Evolutionary conservation across 495 filamentous ascomycete species (phyloP), one percentile per base, ranked within the genome.

Genomic region (Aspergillus sclerotiicarbonarius): DNA sequence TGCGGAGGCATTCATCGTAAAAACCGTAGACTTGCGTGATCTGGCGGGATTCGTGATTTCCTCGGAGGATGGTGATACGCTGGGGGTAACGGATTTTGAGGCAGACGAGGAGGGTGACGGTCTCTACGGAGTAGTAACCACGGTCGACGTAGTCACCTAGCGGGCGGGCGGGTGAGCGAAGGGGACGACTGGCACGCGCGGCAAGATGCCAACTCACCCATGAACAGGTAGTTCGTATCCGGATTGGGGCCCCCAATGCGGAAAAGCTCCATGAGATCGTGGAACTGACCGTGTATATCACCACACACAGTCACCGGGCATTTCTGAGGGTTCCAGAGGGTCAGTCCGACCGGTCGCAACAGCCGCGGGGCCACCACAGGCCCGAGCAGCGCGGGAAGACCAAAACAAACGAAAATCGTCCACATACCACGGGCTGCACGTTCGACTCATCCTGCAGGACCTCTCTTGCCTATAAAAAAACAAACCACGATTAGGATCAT

Each of bases 21-120:
- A 97, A 97, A 50, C 92, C 92, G 69, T 97, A 97, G 45, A 97
- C 92, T 75, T 96, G 91, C 47, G 92, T 97, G 74, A 97, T 97
- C 76, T 97, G 92, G 58, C 92, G 88, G 57, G 92, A 96, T 72
- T 97, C 92, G 80, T 97, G 92, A 78, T 97, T 97, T 61, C 92
- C 92, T 67, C 92, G 90, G 53, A 97, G 86, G 70, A 97, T 96
- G 62, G 92, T 97, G 76, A 97, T 96, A 73, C 92, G 91, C 76
- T 92, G 86, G 48, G 92, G 92, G 72, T 96, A 97, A 73, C 92
- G 87, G 63, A 97, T 96, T 80, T 97, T 97, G 68, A 97, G 84
- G 53, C 89, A 91, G 59, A 97, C 92, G 55, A 97, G 85, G 54
- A 97, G 85, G 8, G 91, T 96, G 58, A 97, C 92, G 4, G 92